phyloP scores from a whole-genome alignment of 2,329 filamentous ascomycete species.

The Taxawa tesnikishii region DNA sequence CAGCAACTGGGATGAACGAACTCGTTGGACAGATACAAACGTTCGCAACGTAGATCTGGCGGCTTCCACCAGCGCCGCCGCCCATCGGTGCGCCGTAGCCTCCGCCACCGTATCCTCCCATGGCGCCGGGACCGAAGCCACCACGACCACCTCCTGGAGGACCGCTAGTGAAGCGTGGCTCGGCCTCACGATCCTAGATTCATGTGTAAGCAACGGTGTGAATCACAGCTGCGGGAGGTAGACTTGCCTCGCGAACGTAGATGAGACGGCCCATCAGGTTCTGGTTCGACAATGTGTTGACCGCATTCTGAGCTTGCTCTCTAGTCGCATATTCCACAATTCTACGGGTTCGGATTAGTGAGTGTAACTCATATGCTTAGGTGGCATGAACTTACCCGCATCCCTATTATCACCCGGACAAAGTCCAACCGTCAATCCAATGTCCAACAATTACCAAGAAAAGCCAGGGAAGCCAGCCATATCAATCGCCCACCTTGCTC shows the following conservation, averaged over 20 bases:
- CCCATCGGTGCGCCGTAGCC: slow-evolving; percentile 30
- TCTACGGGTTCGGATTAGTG: slow-evolving; percentile 40
- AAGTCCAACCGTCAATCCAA: slow-evolving; percentile 98
- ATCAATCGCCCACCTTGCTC: slow-evolving; percentile 97
- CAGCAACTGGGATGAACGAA: slow-evolving; percentile 18
- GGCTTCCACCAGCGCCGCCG: slow-evolving; percentile 41
- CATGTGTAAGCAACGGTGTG: slow-evolving; percentile 6
- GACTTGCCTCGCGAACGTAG: slow-evolving; percentile 84
- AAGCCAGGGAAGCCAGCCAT: slow-evolving; percentile 65
- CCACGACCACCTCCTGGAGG: slow-evolving; percentile 37
- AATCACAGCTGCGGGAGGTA: background rate
- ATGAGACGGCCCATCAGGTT: slow-evolving; percentile 97
- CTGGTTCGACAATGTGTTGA: slow-evolving; percentile 96
- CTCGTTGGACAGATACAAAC: slow-evolving; percentile 49
- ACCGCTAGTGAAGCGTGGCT: slow-evolving; percentile 82
- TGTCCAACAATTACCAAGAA: slow-evolving; percentile 57
- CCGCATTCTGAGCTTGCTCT: slow-evolving; percentile 96
- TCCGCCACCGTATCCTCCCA: slow-evolving; percentile 34
- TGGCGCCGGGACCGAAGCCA: slow-evolving; percentile 37
- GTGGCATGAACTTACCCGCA: slow-evolving; percentile 69
- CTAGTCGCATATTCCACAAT: slow-evolving; percentile 99
- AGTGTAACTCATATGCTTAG: slow-evolving; percentile 1
- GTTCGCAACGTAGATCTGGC: slow-evolving; percentile 96
- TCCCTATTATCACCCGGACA: slow-evolving; percentile 93
- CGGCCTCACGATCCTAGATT: slow-evolving; percentile 82